phyloP scores from a whole-genome alignment of 2,329 filamentous ascomycete genomes.

The Calonectria pseudoturangicola region DNA sequence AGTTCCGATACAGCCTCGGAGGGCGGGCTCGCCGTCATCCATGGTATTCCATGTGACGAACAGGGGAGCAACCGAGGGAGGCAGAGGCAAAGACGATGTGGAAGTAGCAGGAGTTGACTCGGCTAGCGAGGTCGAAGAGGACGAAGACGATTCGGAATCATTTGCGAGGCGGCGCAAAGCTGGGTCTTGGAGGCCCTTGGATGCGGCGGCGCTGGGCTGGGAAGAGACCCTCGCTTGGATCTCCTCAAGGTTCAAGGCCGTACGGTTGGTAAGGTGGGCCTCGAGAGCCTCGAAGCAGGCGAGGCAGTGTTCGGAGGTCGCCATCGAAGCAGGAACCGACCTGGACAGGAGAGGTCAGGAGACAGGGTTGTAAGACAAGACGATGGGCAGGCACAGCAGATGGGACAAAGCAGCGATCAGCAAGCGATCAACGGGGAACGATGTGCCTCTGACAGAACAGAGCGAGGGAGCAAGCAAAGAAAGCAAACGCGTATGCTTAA shows the following conservation, averaged over 20 bases:
- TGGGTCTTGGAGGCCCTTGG: constrained; percentile 61
- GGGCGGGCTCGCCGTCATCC: constrained; percentile 66
- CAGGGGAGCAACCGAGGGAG: constrained; percentile 78
- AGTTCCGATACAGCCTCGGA: constrained; percentile 97
- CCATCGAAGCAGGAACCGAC: constrained; percentile 74
- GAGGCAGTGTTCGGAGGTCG: constrained; percentile 88
- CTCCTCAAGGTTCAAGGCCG: constrained; percentile 79
- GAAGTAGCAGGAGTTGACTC: constrained; percentile 69
- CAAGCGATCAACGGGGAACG: constrained; percentile 3
- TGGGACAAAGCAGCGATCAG: constrained; percentile 19
- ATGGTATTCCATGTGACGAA: constrained; percentile 97
- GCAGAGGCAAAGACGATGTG: constrained; percentile 62
- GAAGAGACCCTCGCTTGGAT: constrained; percentile 80
- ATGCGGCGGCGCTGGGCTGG: constrained; percentile 53
- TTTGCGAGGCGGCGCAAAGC: constrained; percentile 65
- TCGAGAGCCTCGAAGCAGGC: constrained; percentile 93
- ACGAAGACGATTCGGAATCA: constrained; percentile 59
- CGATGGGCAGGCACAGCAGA: constrained; percentile 26
- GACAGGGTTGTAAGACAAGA: constrained; percentile 30
- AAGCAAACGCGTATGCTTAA: background rate
- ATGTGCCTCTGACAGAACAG: constrained; percentile 29
- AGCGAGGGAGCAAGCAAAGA: constrained; percentile 10
- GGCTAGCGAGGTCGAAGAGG: constrained; percentile 64
- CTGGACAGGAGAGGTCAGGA: constrained; percentile 34
- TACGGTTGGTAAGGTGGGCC: constrained; percentile 82